Base-by-base conservation (phyloP, 2,329 filamentous ascomycete genomes). In the Raffaelea albimanens region DNA sequence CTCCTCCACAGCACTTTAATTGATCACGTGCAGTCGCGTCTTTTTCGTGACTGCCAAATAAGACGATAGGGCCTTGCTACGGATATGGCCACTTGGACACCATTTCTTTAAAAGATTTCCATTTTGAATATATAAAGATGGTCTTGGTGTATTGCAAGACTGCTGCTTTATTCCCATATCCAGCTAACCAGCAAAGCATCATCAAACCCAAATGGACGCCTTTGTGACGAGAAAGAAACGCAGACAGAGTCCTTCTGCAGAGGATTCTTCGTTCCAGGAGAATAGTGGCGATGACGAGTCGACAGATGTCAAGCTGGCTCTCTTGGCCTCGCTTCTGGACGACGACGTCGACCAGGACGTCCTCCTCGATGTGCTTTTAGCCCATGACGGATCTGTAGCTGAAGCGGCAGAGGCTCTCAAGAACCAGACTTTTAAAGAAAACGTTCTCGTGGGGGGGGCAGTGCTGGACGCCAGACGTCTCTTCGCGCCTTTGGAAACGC, bases 291-390 rank as follows among this genome's bases (percentile, higher is more conserved):
- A 80, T 16, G 80, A 89, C 16, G 86, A 95, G 42, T 82, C 85
- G 1, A 98, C 93, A 0, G 93, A 97, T 53, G 72, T 94, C 57
- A 97, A 96, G 59, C 68, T 98, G 14, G 89, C 89, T 1, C 70
- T 95, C 2, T 69, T 98, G 3, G 77, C 83, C 2, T 97, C 93
- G 1, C 67, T 96, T 0, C 76, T 89, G 54, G 80, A 86, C 0
- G 61, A 70, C 1, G 55, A 82, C 4, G 60, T 70, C 1, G 54
- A 80, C 8, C 80, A 85, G 42, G 78, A 83, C 33, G 70, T 73
- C 0, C 70, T 96, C 1, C 73, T 98, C 0, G 91, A 97, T 54
- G 69, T 88, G 5, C 71, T 97, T 0, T 69, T 95, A 1, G 81
- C 80, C 0, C 81, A 86, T 50, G 78, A 91, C 23, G 93, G 93